A percentile compares a stretch with the other conserved stretches of the same genome.
Conservation (phyloP, 306 rosid species). For the Coriaria nepalensis region DNA sequence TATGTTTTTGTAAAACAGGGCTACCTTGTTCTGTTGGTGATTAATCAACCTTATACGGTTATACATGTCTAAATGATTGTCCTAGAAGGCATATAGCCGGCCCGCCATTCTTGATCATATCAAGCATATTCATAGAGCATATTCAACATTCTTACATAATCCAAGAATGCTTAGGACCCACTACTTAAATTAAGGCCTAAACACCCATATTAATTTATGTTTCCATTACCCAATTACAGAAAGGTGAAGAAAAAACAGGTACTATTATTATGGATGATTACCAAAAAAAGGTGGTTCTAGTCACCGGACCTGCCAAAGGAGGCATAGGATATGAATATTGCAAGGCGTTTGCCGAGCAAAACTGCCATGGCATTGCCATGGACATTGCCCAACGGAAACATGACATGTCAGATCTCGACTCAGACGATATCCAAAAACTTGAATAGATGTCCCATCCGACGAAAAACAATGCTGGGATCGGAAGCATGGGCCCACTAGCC, state of each 20-base stretch:
- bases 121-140: constrained; percentile 15
- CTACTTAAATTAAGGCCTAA: not conserved
- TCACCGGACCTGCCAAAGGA: constrained; percentile 80
- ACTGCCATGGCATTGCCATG: constrained; percentile 47
- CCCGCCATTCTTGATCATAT: not conserved
- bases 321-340: constrained; percentile 78
- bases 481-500: constrained; percentile 63
- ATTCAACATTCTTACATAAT: not conserved
- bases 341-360: constrained; percentile 51
- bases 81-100: not conserved
- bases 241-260: not conserved
- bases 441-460: constrained; percentile 53
- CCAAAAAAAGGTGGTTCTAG: constrained; percentile 35
- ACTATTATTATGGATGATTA: constrained; percentile 22
- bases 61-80: too few species aligned
- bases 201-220: not conserved
- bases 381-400: constrained; percentile 39
- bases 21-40: too few species aligned
- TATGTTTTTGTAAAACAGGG: too few species aligned
- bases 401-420: constrained; percentile 31
- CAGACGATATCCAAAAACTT: constrained; percentile 30
- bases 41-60: too few species aligned
- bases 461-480: constrained; percentile 70
- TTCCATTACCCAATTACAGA: constrained; percentile 1
- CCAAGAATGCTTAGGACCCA: not conserved